Conservation (phyloP, 768 basidiomycete genomes). For the Boletus fagicola region DNA sequence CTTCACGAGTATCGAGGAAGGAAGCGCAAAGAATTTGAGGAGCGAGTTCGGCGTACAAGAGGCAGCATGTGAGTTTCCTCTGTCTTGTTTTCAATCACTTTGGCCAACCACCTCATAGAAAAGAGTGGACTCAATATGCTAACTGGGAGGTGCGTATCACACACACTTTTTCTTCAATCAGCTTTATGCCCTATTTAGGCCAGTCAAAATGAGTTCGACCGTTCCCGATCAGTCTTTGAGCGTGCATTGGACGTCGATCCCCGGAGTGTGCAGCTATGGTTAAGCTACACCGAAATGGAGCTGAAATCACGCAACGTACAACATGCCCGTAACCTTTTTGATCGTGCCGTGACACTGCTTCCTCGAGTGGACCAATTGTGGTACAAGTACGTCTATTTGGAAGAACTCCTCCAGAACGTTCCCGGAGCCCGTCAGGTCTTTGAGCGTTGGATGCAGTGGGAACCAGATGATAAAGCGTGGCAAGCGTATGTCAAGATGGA, state of each 20-base stretch:
- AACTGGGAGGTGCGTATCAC: conserved; percentile 68
- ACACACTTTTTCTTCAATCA: not conserved
- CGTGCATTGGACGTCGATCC: conserved; percentile 96
- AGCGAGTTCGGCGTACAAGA: conserved; percentile 74
- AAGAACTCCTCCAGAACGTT: conserved; percentile 94
- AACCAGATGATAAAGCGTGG: conserved; percentile 99
- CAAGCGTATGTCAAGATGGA: conserved; percentile 99
- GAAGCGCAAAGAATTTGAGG: conserved; percentile 93
- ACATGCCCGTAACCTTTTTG: conserved; percentile 94
- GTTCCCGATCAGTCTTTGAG: conserved; percentile 94
- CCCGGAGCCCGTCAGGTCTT: conserved; percentile 97
- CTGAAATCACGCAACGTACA: conserved; percentile 97
- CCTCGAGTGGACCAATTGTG: conserved; percentile 96
- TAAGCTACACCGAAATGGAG: conserved; percentile 95
- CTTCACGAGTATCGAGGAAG: conserved; percentile 87
- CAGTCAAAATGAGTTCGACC: conserved; percentile 93
- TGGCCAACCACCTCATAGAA: conserved; percentile 41
- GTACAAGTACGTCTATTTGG: conserved; percentile 99
- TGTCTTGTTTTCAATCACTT: not conserved
- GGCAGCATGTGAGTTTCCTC: conserved; percentile 65
- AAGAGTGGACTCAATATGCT: conserved; percentile 85
- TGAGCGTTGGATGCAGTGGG: conserved; percentile 99
- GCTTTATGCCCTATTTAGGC: conserved; percentile 47
- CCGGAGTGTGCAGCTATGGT: conserved; percentile 86
- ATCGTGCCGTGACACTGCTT: conserved; percentile 93